Conservation (phyloP, 2,329 filamentous ascomycete genomes). For the Epicoccum nigrum region DNA sequence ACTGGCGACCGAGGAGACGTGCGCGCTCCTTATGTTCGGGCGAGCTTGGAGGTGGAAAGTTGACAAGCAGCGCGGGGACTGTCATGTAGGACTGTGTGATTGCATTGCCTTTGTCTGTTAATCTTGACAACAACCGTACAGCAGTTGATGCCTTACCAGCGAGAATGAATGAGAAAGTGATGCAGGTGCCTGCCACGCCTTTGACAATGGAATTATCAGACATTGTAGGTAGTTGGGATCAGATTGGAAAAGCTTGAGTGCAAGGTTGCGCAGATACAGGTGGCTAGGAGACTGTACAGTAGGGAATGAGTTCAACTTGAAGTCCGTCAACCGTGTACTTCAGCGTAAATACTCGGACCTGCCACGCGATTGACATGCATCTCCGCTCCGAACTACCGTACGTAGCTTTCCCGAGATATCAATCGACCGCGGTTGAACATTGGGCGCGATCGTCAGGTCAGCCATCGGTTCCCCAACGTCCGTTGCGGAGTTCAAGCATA, state of each 20-base stretch:
- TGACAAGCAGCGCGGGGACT: conserved; percentile 56
- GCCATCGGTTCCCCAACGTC: conserved; percentile 18
- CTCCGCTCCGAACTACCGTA: conserved; percentile 9
- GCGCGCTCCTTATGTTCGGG: conserved; percentile 52
- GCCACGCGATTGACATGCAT: conserved; percentile 13
- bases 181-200: conserved; percentile 53
- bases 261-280: background rate
- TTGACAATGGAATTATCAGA: conserved; percentile 44
- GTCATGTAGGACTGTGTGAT: conserved; percentile 61
- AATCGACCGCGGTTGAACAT: conserved; percentile 1
- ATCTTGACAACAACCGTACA: background rate
- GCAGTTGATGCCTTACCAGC: conserved; percentile 45
- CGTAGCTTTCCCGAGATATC: conserved; percentile 12
- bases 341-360: conserved; percentile 15
- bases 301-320: conserved; percentile 6
- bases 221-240: conserved; percentile 25
- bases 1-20: conserved; percentile 56
- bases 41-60: conserved; percentile 52
- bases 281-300: background rate
- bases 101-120: conserved; percentile 53
- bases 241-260: background rate
- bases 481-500: conserved; percentile 9
- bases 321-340: conserved; percentile 7
- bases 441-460: conserved; percentile 9
- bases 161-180: conserved; percentile 58